These are phyloP conservation scores for Cladophialophora exuberans DNA, from an alignment of 2,329 filamentous ascomycete species.

Conservation along the genomic window DNA sequence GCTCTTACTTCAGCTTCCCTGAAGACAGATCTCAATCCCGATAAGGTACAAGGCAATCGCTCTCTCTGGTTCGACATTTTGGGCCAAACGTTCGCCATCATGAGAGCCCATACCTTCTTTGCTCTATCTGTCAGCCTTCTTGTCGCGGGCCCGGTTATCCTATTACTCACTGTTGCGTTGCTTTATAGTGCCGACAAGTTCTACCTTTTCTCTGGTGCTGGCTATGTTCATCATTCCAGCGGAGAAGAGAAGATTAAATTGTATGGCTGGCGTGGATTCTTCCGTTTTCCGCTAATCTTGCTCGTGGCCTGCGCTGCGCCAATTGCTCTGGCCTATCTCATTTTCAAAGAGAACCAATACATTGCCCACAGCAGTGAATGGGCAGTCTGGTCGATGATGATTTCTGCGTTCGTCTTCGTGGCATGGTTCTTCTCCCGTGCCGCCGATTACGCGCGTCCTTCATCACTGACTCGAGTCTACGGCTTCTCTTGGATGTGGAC, in stretches of 20 bases:
- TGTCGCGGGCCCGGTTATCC: constrained; percentile 73
- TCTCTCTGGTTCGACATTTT: constrained; percentile 94
- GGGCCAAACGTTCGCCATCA: constrained; percentile 75
- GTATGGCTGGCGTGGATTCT: constrained; percentile 79
- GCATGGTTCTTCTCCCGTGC: constrained; percentile 83
- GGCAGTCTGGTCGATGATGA: constrained; percentile 84
- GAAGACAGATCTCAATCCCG: constrained; percentile 22
- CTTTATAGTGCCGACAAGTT: constrained; percentile 76
- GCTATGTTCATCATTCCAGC: constrained; percentile 63
- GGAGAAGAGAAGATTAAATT: constrained; percentile 65
- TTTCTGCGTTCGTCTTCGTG: constrained; percentile 76
- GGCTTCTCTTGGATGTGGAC: constrained; percentile 81
- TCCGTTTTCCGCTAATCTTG: constrained; percentile 79
- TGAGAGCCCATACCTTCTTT: constrained; percentile 81
- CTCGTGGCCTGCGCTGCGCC: constrained; percentile 68
- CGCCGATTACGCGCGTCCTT: constrained; percentile 78
- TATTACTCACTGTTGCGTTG: constrained; percentile 70
- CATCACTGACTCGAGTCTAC: constrained; percentile 82
- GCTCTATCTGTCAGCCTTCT: constrained; percentile 83
- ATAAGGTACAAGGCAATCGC: constrained; percentile 46
- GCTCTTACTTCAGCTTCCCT: constrained; percentile 68
- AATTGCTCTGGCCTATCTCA: constrained; percentile 71
- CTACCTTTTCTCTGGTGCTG: constrained; percentile 78
- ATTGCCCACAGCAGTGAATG: constrained; percentile 91
- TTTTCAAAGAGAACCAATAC: constrained; percentile 83